phyloP scores from a whole-genome alignment of 352 stramenopile genomes.

The Pythium sp. region DNA sequence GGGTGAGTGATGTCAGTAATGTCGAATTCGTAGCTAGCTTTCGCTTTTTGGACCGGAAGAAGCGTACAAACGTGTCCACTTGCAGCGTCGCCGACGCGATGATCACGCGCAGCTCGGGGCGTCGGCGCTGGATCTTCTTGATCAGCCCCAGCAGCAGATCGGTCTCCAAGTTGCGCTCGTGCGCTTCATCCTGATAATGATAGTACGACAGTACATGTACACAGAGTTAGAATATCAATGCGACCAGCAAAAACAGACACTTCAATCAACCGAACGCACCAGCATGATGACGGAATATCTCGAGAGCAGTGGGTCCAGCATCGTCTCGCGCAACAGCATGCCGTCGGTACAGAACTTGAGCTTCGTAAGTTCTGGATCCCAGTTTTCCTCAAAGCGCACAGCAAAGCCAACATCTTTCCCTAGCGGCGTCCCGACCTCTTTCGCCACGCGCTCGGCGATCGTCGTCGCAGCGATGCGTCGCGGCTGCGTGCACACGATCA shows the following conservation, averaged over 20 bases:
- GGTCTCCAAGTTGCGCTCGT: slow-evolving; percentile 93
- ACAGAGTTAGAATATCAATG: neutral
- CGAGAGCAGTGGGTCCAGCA: slow-evolving; percentile 74
- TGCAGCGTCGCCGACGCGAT: slow-evolving; percentile 80
- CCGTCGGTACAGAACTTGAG: slow-evolving; percentile 99
- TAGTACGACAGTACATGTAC: neutral
- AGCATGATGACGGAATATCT: slow-evolving; percentile 83
- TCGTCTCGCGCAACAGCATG: slow-evolving; percentile 96
- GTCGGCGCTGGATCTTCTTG: slow-evolving; percentile 93
- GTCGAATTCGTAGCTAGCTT: slow-evolving; percentile 11
- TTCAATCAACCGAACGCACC: slow-evolving; percentile 24
- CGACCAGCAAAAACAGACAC: neutral
- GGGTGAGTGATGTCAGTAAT: neutral
- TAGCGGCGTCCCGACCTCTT: slow-evolving; percentile 95
- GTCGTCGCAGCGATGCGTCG: slow-evolving; percentile 97
- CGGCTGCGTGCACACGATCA: slow-evolving; percentile 91
- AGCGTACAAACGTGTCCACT: slow-evolving; percentile 87
- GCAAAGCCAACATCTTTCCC: slow-evolving; percentile 96
- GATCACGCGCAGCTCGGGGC: slow-evolving; percentile 86
- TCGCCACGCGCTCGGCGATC: slow-evolving; percentile 95
- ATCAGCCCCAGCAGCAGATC: slow-evolving; percentile 94
- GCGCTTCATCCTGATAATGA: slow-evolving; percentile 86
- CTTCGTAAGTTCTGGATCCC: slow-evolving; percentile 78
- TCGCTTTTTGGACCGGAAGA: slow-evolving; percentile 75
- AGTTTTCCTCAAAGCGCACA: slow-evolving; percentile 99